Conservation (phyloP, 2,329 filamentous ascomycete species). For the Pleurostoma richardsiae region DNA sequence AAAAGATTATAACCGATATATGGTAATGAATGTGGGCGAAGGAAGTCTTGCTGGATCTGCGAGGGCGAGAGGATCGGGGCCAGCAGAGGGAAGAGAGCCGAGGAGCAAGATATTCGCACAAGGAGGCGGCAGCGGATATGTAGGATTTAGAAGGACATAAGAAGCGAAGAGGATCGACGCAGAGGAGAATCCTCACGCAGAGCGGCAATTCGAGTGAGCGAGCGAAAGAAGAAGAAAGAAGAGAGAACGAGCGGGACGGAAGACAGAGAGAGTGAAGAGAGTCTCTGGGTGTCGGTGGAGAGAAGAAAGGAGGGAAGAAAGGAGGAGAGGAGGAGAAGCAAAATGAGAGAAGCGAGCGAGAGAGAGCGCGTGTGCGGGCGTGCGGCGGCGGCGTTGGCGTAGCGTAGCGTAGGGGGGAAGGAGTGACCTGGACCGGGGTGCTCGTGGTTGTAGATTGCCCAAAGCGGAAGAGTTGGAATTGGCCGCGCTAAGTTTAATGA, state of each 20-base stretch:
- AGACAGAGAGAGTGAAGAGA: not conserved
- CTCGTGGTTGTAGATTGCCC: conserved; percentile 28
- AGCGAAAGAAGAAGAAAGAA: conserved; percentile 15
- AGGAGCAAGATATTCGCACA: conserved; percentile 1
- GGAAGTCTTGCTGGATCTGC: not conserved
- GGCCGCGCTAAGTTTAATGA: conserved; percentile 38
- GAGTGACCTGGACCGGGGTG: conserved; percentile 14
- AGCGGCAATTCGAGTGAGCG: conserved; percentile 1
- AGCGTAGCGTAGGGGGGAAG: not conserved
- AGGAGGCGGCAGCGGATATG: not conserved
- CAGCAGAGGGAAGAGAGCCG: conserved; percentile 1
- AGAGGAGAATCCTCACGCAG: not conserved
- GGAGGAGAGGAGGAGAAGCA: not conserved
- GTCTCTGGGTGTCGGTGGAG: not conserved
- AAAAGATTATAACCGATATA: not conserved
- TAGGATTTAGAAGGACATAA: conserved; percentile 7
- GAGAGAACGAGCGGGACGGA: not conserved
- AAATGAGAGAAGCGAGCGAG: no score
- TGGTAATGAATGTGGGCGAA: not conserved
- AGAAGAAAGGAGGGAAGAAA: conserved; percentile 1
- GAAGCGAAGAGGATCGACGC: conserved; percentile 9
- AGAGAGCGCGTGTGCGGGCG: not conserved
- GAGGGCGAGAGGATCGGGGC: not conserved
- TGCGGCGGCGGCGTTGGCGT: not conserved
- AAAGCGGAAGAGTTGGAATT: conserved; percentile 26